Conservation (phyloP, 2,329 filamentous ascomycete genomes). For the Penicillium expansum region DNA sequence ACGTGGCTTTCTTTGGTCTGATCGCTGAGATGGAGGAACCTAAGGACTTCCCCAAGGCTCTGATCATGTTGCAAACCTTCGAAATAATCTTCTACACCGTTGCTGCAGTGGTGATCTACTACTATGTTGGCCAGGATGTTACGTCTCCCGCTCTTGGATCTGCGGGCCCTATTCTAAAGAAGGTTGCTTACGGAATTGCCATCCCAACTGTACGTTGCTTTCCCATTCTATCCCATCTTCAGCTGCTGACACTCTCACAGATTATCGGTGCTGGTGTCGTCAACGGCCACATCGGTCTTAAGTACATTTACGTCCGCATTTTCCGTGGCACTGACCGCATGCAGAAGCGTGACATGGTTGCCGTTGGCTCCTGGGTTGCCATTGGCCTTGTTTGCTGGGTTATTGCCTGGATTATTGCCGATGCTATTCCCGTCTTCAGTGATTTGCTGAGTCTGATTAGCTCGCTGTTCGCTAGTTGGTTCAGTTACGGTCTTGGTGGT, state of each 20-base stretch:
- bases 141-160: conserved; percentile 65
- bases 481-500: conserved; percentile 41
- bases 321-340: conserved; percentile 59
- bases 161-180: conserved; percentile 54
- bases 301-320: conserved; percentile 63
- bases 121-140: conserved; percentile 61
- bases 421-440: conserved; percentile 67
- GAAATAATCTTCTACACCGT: conserved; percentile 63
- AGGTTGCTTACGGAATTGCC: conserved; percentile 66
- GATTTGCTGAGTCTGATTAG: conserved; percentile 61
- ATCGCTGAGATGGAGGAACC: conserved; percentile 63
- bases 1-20: conserved; percentile 67
- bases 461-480: conserved; percentile 16
- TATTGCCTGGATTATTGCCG: conserved; percentile 64
- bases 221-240: neutral
- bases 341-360: conserved; percentile 48
- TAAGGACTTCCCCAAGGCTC: conserved; percentile 59
- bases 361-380: conserved; percentile 58
- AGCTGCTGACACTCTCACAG: conserved; percentile 13
- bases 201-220: conserved; percentile 54
- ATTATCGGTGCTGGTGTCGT: conserved; percentile 70
- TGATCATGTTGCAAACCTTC: conserved; percentile 58
- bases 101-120: conserved; percentile 67
- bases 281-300: conserved; percentile 63
- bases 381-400: conserved; percentile 58